phyloP scores from a whole-genome alignment of 305 asterid genomes.

The Petunia hybrid region DNA sequence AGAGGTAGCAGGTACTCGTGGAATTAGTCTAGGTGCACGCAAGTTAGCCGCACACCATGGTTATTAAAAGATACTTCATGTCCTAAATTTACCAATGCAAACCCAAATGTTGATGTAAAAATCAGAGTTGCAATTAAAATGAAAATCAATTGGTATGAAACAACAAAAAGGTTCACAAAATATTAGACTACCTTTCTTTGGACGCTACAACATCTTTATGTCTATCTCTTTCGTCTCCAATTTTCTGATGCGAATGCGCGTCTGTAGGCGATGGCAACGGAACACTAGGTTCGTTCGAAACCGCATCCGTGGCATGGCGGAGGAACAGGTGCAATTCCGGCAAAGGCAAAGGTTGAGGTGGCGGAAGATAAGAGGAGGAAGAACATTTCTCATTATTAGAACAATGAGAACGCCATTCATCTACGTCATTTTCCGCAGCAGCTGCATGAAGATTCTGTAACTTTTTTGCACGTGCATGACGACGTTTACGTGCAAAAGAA shows the following conservation, averaged over 20 bases:
- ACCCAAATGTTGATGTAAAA: not conserved
- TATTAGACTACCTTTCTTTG: slow-evolving; percentile 26
- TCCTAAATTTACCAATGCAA: not conserved
- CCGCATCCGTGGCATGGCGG: slow-evolving; percentile 42
- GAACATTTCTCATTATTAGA: slow-evolving; percentile 32
- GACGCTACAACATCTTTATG: slow-evolving; percentile 13
- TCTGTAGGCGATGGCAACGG: slow-evolving; percentile 53
- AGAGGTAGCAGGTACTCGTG: no score
- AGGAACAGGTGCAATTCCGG: slow-evolving; percentile 53
- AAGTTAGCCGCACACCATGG: no score
- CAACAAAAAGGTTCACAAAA: not conserved
- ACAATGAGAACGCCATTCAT: slow-evolving; percentile 42
- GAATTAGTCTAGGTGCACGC: no score
- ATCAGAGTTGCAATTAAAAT: not conserved
- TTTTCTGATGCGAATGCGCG: slow-evolving; percentile 14
- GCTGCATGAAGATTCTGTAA: slow-evolving; percentile 28
- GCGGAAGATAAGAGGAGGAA: slow-evolving; percentile 25
- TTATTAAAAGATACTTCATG: no score
- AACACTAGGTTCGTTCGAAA: slow-evolving; percentile 19
- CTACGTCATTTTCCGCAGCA: slow-evolving; percentile 39
- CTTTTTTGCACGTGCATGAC: slow-evolving; percentile 41
- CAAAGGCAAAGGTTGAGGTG: slow-evolving; percentile 65
- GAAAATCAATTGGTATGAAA: not conserved
- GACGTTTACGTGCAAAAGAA: slow-evolving; percentile 44
- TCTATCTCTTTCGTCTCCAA: slow-evolving; percentile 35